Conservation (phyloP, 805 yeast genomes). For the Yarrowia divulgata region DNA sequence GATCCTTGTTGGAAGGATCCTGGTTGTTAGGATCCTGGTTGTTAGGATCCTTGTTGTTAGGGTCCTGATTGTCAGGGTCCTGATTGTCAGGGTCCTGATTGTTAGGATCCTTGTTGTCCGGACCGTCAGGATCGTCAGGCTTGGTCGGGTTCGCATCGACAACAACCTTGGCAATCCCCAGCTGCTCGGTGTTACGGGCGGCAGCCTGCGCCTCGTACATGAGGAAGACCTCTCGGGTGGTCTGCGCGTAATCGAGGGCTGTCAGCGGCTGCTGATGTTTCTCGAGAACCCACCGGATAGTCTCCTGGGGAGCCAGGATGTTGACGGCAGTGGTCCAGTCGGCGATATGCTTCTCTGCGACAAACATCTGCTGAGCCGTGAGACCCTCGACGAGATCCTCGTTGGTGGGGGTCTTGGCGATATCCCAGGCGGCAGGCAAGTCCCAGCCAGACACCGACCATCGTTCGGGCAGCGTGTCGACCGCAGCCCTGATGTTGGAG, state of each 20-base stretch:
- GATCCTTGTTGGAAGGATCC: no score
- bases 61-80: no score
- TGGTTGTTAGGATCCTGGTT: no score
- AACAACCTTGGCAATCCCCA: background rate
- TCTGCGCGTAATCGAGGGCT: background rate
- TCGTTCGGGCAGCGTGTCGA: background rate
- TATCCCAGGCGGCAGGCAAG: background rate
- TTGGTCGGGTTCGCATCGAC: no score
- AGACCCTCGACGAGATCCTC: background rate
- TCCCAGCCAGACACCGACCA: no score
- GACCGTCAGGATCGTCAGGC: no score
- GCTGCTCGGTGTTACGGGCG: background rate
- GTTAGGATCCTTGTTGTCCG: no score
- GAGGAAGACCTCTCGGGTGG: background rate
- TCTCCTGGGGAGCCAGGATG: background rate
- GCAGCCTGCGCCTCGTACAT: conserved; percentile 4
- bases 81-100: no score
- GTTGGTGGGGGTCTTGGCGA: background rate
- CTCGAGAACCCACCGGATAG: background rate
- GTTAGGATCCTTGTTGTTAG: no score
- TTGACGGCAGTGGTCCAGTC: background rate
- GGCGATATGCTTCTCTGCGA: background rate
- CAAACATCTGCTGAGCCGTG: background rate
- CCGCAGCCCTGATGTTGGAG: background rate
- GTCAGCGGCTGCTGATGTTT: background rate